phyloP scores from a whole-genome alignment of 2,329 filamentous ascomycete species.

The Geosmithia putterillii region DNA sequence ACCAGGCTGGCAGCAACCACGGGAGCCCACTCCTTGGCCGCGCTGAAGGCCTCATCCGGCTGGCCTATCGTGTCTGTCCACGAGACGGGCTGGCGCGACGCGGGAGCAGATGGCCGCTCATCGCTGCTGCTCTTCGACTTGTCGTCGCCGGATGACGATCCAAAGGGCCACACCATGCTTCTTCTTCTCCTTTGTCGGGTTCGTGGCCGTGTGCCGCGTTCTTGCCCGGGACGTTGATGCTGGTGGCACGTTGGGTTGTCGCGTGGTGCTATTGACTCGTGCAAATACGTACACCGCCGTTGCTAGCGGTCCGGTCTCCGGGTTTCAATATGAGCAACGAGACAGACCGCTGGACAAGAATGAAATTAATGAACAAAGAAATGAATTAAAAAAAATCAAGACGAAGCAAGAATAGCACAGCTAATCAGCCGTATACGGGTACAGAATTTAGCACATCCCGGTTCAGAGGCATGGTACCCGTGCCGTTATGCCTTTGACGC shows the following conservation, averaged over 20 bases:
- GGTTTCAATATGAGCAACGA: no score
- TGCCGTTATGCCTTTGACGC: no score
- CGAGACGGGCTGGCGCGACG: conserved; percentile 13
- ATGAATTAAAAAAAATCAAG: no score
- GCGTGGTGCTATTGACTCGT: no score
- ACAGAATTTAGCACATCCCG: no score
- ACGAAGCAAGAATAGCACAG: no score
- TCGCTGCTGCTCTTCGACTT: conserved; percentile 7
- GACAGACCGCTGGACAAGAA: no score
- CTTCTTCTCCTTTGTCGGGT: conserved; percentile 3
- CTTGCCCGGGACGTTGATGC: background rate
- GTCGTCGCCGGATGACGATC: conserved; percentile 13
- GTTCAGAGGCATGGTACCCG: no score
- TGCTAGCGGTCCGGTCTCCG: background rate
- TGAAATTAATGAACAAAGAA: no score
- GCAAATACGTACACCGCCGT: background rate
- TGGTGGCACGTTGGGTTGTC: background rate
- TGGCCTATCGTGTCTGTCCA: conserved; percentile 25
- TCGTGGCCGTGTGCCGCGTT: background rate
- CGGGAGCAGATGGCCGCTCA: background rate
- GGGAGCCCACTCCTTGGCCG: conserved; percentile 26
- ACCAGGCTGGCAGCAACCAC: conserved; percentile 22
- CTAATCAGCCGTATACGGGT: no score
- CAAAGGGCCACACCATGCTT: conserved; percentile 29
- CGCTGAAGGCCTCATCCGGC: conserved; percentile 15